Base-by-base conservation (phyloP, 2,329 filamentous ascomycete species). In the Penicillium sp. region DNA sequence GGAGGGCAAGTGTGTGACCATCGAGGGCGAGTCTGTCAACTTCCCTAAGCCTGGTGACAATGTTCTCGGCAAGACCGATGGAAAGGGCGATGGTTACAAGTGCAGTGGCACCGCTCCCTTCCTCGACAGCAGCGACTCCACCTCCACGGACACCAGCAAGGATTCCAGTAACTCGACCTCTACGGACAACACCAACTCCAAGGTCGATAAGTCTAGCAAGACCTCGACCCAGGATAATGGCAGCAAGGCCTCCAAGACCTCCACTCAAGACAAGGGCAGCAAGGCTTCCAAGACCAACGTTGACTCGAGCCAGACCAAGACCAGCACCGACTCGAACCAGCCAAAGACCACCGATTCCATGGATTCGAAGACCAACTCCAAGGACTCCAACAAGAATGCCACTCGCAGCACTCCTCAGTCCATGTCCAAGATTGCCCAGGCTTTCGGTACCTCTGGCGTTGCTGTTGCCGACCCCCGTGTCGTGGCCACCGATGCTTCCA, bases 11-110 rank as follows among this genome's bases (percentile, higher is more conserved):
- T 91, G 88, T 76, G 77, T 70, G 43, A 89, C 86, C 35, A 70
- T 73, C 7, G 84, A 87, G 66, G 77, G 79, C 37, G 70, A 79
- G 46, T 85, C 89, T 57, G 79, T 89, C 35, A 68, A 80, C 63
- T 91, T 88, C 77, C 89, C 90, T 39, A 72, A 85, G 52, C 86
- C 88, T 7, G 90, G 89, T 48, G 73, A 78, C 0, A 80, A 84
- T 55, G 80, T 86, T 45, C 50, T 71, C 27, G 73, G 73, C 22
- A 58, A 58, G 35, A 74, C 70, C 6, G 61, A 62, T 2, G 74
- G 71, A 14, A 69, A 66, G 52, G 75, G 75, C 19, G 19, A 41
- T 21, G 39, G 39, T 31, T 75, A 70, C 59, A 67, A 69, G 45
- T 75, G 73, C 64, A 53, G 61, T 7, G 61, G 62, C 13, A 56